Evolutionary conservation across 1,284 basidiomycete genomes (phyloP).

Genomic region (Ceratobasidium papillatum): DNA sequence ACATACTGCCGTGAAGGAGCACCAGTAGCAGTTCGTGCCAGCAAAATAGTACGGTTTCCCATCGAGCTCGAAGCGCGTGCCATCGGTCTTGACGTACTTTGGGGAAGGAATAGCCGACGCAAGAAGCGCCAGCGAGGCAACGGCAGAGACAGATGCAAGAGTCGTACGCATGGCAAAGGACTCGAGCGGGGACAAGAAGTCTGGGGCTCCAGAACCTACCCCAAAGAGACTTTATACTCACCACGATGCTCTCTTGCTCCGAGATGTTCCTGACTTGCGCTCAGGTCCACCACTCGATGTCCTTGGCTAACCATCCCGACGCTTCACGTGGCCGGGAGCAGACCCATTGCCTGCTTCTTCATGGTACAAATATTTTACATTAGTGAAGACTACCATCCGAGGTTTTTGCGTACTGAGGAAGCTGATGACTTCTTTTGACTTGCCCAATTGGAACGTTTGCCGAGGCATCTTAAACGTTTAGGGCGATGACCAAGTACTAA

Average conservation of each 20-base stretch:
- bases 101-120: conserved; percentile 25
- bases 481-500: background rate
- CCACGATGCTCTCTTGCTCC: background rate
- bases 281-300: background rate
- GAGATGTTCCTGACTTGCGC: conserved; percentile 27
- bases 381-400: conserved; percentile 11
- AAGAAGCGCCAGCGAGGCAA: conserved; percentile 28
- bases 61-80: conserved; percentile 41
- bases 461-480: background rate
- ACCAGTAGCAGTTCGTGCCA: conserved; percentile 68
- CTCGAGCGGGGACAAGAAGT: conserved; percentile 11
- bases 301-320: conserved; percentile 1
- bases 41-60: conserved; percentile 59
- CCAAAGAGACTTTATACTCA: background rate
- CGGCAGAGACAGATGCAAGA: conserved; percentile 12
- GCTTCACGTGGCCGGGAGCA: conserved; percentile 14
- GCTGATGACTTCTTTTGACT: background rate
- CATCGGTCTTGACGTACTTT: conserved; percentile 34
- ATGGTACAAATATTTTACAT: conserved; percentile 15
- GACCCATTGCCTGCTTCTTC: conserved; percentile 6
- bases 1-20: conserved; percentile 46
- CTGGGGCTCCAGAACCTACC: conserved; percentile 23
- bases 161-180: conserved; percentile 26
- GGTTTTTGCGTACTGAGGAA: conserved; percentile 21
- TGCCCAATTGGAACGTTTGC: conserved; percentile 23